phyloP scores from a whole-genome alignment of 257 asterid species.

The Cinchona pubescens region DNA sequence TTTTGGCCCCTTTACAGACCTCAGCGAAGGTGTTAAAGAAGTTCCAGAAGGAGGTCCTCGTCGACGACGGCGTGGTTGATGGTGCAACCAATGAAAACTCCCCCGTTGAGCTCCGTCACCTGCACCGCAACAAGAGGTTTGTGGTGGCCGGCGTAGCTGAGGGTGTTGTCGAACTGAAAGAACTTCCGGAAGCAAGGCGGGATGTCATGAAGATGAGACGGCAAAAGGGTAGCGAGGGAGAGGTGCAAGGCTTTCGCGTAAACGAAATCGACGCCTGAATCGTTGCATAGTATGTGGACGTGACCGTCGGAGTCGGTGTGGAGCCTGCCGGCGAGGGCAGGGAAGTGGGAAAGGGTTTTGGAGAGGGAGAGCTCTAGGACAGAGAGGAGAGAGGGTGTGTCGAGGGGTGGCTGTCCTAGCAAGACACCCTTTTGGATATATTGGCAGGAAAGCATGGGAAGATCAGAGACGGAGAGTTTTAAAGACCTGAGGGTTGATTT shows the following conservation, averaged over 20 bases:
- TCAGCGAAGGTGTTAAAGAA: conserved; percentile 84
- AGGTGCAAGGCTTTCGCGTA: conserved; percentile 67
- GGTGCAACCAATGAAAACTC: conserved; percentile 73
- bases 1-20: conserved; percentile 47
- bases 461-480: conserved; percentile 89
- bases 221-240: conserved; percentile 25
- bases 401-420: conserved; percentile 48
- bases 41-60: conserved; percentile 94
- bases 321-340: conserved; percentile 88
- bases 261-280: conserved; percentile 61
- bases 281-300: conserved; percentile 60
- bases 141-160: conserved; percentile 76
- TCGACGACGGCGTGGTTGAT: conserved; percentile 87
- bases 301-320: conserved; percentile 58
- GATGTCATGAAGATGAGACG: conserved; percentile 40
- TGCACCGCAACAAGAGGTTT: conserved; percentile 67
- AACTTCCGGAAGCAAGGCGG: conserved; percentile 53
- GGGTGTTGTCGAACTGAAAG: conserved; percentile 63
- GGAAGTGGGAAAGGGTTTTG: conserved; percentile 62
- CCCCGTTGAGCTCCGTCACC: conserved; percentile 70
- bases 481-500: conserved; percentile 44
- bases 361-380: conserved; percentile 70
- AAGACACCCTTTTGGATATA: conserved; percentile 91
- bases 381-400: conserved; percentile 44
- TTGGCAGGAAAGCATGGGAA: conserved; percentile 93